Base-by-base conservation (phyloP, 352 stramenopile species). In the Phytophthora sojae region DNA sequence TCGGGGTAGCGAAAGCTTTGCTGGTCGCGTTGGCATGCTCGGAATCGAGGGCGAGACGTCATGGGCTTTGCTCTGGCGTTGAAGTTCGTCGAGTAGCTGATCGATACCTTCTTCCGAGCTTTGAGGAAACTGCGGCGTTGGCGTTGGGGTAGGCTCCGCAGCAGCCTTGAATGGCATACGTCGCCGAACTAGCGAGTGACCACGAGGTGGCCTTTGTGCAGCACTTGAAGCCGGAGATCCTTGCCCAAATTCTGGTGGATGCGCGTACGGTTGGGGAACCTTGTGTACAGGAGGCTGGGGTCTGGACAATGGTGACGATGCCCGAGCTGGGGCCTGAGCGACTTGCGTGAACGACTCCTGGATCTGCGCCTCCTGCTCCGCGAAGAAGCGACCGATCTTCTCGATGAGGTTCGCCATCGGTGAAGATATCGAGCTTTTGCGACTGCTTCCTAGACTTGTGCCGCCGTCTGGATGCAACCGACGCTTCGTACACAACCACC, bases 361-460 rank as follows among this genome's bases (percentile, higher is more conserved):
- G 65, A 88, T 73, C 37, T 90, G 81, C 54, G 63, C 71, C 64
- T 93, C 83, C 55, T 90, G 81, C 23, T 89, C 77, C 2, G 80
- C 81, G 65, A 91, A 93, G 67, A 89, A 93, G 63, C 79, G 77
- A 44, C 83, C 82, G 49, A 91, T 93, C 61, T 88, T 90, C 30
- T 82, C 83, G 55, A 91, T 82, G 64, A 91, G 78, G 51, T 90
- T 79, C 11, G 75, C 65, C 85, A 91, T 90, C 19, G 0, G 32
- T 7, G 5, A 9, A 39, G 4, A 9, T 12, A 1, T 56, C n/a
- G 45, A 26, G 44, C 44, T n/a, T 21, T 51, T 52, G 45, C 30
- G 61, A 67, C 65, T 44, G 60, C 35, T 60, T 52, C 17, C 45
- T 52, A 6, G 12, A 12, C 39, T 47, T 19, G 14, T 17, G n/a